phyloP scores from a whole-genome alignment of 1,284 basidiomycete species.

The Naganishia cerealis region DNA sequence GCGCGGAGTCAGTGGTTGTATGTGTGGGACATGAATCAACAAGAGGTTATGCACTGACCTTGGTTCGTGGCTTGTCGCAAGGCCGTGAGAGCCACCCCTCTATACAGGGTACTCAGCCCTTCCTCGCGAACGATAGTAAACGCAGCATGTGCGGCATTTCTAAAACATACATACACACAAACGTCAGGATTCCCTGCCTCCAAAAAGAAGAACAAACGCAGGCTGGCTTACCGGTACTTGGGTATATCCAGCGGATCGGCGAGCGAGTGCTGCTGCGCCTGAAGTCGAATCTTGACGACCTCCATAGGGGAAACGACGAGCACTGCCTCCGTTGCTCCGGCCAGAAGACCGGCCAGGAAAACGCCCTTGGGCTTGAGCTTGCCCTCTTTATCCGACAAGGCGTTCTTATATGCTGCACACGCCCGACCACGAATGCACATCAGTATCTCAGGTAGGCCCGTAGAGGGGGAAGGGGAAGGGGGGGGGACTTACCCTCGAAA shows the following conservation, averaged over 20 bases:
- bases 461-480: neutral
- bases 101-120: constrained; percentile 79
- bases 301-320: constrained; percentile 98
- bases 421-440: neutral
- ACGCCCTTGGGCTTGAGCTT: constrained; percentile 60
- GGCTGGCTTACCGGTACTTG: constrained; percentile 65
- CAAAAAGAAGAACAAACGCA: too few species aligned
- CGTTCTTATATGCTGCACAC: constrained; percentile 68
- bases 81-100: constrained; percentile 90
- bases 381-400: constrained; percentile 22
- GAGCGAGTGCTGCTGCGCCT: constrained; percentile 96
- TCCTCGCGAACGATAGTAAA: constrained; percentile 95
- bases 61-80: constrained; percentile 97
- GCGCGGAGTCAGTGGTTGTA: neutral
- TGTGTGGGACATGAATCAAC: neutral
- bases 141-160: constrained; percentile 81
- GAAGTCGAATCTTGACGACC: constrained; percentile 96
- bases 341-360: constrained; percentile 84
- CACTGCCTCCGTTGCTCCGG: constrained; percentile 91
- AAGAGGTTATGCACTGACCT: constrained; percentile 58
- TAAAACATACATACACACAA: neutral
- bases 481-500: constrained; percentile 67
- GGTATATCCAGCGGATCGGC: constrained; percentile 93
- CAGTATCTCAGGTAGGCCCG: neutral
- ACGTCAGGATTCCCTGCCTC: too few species aligned